Evolutionary conservation across 805 yeast genomes (phyloP).

Genomic region (Spathaspora sp.): DNA sequence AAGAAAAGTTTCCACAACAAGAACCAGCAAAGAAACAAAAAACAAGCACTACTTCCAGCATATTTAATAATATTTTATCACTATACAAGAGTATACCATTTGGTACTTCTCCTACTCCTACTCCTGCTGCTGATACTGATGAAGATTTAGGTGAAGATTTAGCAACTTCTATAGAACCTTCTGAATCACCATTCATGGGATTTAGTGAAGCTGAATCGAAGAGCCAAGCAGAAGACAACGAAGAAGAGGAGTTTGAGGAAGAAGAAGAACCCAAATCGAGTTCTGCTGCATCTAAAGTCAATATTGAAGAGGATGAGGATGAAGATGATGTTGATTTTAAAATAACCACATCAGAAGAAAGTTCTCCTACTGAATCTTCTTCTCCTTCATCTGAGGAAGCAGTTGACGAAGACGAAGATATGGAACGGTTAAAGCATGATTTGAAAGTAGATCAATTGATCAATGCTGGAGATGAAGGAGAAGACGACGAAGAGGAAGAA

Average conservation of each 20-base stretch:
- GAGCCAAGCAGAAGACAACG: constrained; percentile 17
- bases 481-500: constrained; percentile 10
- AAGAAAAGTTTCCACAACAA: constrained; percentile 16
- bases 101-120: constrained; percentile 2
- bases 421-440: constrained; percentile 12
- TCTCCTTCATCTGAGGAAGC: constrained; percentile 6
- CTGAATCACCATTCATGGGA: constrained; percentile 12
- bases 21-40: constrained; percentile 3
- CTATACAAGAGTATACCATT: not conserved
- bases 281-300: constrained; percentile 2
- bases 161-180: constrained; percentile 25
- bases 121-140: constrained; percentile 1
- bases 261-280: constrained; percentile 5
- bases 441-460: constrained; percentile 12
- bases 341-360: constrained; percentile 7
- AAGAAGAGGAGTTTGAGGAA: constrained; percentile 16
- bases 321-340: constrained; percentile 1
- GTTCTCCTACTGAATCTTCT: constrained; percentile 6
- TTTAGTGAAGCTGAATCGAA: constrained; percentile 7
- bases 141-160: constrained; percentile 6
- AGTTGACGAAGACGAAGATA: constrained; percentile 12
- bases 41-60: not conserved
- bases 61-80: not conserved
- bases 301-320: constrained; percentile 7
- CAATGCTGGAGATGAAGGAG: constrained; percentile 5